These are phyloP conservation scores for Globisporangium carolinianum DNA, from an alignment of 352 stramenopile species.

Conservation along the genomic window DNA sequence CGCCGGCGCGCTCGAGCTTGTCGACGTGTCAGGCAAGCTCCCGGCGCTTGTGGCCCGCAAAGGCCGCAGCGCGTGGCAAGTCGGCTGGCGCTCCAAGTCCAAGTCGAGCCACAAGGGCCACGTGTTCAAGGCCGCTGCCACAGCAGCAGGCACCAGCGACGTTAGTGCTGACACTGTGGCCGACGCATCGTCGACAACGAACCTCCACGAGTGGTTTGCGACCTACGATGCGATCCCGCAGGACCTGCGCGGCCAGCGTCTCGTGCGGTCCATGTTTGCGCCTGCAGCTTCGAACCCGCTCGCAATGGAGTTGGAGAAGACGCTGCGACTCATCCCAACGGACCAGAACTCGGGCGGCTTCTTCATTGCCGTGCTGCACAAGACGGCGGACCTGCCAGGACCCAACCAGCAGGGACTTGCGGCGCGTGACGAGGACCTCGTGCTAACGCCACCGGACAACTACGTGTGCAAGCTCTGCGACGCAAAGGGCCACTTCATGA, in stretches of 20 bases:
- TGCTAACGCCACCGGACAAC: slow-evolving; percentile 31
- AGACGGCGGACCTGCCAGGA: slow-evolving; percentile 56
- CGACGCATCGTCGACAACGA: background rate
- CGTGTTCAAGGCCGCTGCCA: slow-evolving; percentile 31
- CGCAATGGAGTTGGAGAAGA: slow-evolving; percentile 72
- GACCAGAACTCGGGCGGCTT: slow-evolving; percentile 98
- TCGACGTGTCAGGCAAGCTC: slow-evolving; percentile 73
- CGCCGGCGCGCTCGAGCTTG: slow-evolving; percentile 82
- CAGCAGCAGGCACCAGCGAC: background rate
- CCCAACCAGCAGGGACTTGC: slow-evolving; percentile 43
- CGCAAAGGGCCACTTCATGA: slow-evolving; percentile 63
- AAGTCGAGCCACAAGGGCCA: slow-evolving; percentile 81
- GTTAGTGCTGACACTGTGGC: background rate
- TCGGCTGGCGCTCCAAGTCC: slow-evolving; percentile 85
- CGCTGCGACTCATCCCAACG: slow-evolving; percentile 93
- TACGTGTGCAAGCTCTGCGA: slow-evolving; percentile 80
- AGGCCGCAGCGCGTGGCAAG: slow-evolving; percentile 53
- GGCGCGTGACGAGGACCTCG: slow-evolving; percentile 35
- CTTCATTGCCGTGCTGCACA: slow-evolving; percentile 96
- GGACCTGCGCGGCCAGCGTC: slow-evolving; percentile 56
- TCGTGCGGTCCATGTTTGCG: slow-evolving; percentile 84
- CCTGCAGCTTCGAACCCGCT: slow-evolving; percentile 24
- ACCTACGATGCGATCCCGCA: slow-evolving; percentile 47
- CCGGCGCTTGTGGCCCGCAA: slow-evolving; percentile 46
- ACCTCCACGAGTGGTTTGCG: slow-evolving; percentile 75